Percentiles rank a stretch among this genome's conserved stretches.
Conservation (phyloP, 768 basidiomycete genomes). For the Austroboletus festivus region DNA sequence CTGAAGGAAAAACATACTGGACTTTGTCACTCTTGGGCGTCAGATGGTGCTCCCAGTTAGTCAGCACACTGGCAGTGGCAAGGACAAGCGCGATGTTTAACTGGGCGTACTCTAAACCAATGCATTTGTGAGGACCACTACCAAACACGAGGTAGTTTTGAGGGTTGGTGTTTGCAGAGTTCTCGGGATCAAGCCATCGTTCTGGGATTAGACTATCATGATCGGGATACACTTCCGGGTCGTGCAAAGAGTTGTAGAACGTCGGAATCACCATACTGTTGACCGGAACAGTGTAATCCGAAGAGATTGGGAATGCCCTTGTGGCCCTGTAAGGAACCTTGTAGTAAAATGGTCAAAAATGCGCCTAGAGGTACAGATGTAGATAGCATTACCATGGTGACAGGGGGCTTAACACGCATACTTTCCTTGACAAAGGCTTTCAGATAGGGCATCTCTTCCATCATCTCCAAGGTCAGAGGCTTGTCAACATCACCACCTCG, state of each 20-base stretch:
- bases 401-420: conserved; percentile 87
- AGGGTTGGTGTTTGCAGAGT: conserved; percentile 76
- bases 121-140: conserved; percentile 88
- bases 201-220: conserved; percentile 84
- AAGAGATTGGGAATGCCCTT: conserved; percentile 87
- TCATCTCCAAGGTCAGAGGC: conserved; percentile 80
- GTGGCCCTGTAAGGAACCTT: conserved; percentile 92
- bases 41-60: conserved; percentile 85
- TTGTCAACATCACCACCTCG: conserved; percentile 73
- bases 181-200: conserved; percentile 86
- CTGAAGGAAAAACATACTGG: conserved; percentile 51
- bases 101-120: conserved; percentile 88
- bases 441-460: conserved; percentile 92
- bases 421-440: conserved; percentile 93
- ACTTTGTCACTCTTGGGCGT: conserved; percentile 79
- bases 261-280: conserved; percentile 94
- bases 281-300: conserved; percentile 89
- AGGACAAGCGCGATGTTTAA: conserved; percentile 88
- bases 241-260: conserved; percentile 90
- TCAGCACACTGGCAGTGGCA: conserved; percentile 73
- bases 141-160: conserved; percentile 97
- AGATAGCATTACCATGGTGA: conserved; percentile 73
- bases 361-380: not conserved
- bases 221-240: conserved; percentile 81
- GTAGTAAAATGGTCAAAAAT: conserved; percentile 12